Base-by-base conservation (phyloP, 1,284 basidiomycete species). In the Sporisorium sorghi region DNA sequence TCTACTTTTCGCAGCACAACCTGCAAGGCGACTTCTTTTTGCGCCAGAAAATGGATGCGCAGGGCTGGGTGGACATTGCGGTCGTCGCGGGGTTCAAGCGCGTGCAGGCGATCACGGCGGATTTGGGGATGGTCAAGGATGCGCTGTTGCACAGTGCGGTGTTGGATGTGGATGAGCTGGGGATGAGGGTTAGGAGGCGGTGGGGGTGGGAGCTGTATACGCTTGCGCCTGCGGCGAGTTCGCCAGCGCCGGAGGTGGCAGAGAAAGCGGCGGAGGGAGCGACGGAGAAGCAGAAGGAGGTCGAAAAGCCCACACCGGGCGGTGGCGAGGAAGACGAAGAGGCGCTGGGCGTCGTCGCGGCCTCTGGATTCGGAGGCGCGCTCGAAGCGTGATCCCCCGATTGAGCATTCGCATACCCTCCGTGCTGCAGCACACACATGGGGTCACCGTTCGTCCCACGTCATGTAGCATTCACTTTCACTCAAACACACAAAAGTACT, bases 1-100 rank as follows among this genome's bases (percentile, higher is more conserved):
- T 82, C 47, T 84, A 84, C 57, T 83, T 84, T 56, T 80, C 77
- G 3, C 64, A 72, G 21, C 67, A 63, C 15, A 84, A 84, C 43
- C 49, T 84, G 21, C 54, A 72, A 21, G 74, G 72, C 8, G 83
- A 84, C 50, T 77, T 80, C 37, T 84, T 74, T 53, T 60, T 84
- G 11, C 69, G 83, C 2, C 56, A 70, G 42, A 68, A 69, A 42
- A 84, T 84, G 83, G 77, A 83, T 53, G 11, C 35, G 0, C 17
- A 78, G 1, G 83, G 83, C 1, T 84, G 70, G 69, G 81, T 83
- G 0, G 63, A 73, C 19, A 58, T 84, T n/a, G 50, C 44, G 0
- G 59, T 75, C 2, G 50, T 84, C 0, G 66, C 76, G 0, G 58
- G 54, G 19, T 84, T 84, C 60, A 83, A 80, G 39, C 57, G 79